Evolutionary conservation across 2,329 filamentous ascomycete species (phyloP).

Genomic region (Septoria petroselini): DNA sequence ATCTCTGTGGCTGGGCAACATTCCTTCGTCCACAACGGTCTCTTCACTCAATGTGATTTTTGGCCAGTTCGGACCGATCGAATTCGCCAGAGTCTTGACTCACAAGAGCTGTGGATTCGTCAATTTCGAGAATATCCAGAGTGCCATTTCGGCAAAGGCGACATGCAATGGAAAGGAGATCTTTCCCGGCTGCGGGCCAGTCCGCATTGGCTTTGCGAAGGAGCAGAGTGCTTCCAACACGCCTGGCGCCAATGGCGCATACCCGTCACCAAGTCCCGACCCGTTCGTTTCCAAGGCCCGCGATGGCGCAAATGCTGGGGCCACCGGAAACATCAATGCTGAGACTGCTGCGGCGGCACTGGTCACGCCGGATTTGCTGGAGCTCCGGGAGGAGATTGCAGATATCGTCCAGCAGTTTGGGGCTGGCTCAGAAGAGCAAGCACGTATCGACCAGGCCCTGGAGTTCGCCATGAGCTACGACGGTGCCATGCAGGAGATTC

Average conservation of each 20-base stretch:
- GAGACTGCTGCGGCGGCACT: constrained; percentile 54
- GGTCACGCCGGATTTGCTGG: constrained; percentile 67
- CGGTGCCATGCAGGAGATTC: constrained; percentile 75
- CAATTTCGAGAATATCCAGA: constrained; percentile 90
- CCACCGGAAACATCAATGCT: constrained; percentile 40
- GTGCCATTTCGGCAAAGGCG: constrained; percentile 82
- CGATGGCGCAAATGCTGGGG: constrained; percentile 32
- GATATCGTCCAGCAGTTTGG: constrained; percentile 87
- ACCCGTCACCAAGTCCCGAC: constrained; percentile 87
- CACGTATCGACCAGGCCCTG: constrained; percentile 68
- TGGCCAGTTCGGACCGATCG: constrained; percentile 83
- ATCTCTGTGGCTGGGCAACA: constrained; percentile 94
- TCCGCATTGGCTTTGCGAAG: constrained; percentile 96
- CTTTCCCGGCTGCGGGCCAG: constrained; percentile 90
- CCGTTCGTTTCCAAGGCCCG: constrained; percentile 55
- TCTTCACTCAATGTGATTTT: constrained; percentile 95
- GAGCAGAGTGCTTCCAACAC: constrained; percentile 85
- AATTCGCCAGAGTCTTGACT: constrained; percentile 88
- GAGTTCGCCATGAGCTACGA: constrained; percentile 73
- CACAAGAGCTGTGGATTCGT: constrained; percentile 99
- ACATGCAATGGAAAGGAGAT: constrained; percentile 95
- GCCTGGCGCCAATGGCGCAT: constrained; percentile 81
- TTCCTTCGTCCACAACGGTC: constrained; percentile 93
- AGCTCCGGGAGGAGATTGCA: constrained; percentile 78
- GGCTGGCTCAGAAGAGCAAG: constrained; percentile 72